Evolutionary conservation across 208 protist species (phyloP).

Genomic region (Wallacemonas sp.): DNA sequence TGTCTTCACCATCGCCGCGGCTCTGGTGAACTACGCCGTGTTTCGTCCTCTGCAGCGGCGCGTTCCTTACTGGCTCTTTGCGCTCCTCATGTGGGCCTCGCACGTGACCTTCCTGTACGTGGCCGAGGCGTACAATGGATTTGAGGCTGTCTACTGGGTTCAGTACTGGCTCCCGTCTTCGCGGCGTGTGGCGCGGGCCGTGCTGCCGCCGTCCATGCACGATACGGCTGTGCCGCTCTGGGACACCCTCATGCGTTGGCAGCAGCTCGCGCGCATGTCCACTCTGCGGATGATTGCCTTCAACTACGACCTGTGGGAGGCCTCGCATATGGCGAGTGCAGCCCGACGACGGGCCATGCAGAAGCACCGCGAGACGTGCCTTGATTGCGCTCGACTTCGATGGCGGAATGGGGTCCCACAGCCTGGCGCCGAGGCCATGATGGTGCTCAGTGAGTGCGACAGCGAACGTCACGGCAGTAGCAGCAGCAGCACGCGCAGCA

Average conservation of each 20-base stretch:
- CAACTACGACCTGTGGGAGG: constrained; percentile 63
- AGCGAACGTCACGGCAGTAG: not conserved
- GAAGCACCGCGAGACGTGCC: constrained; percentile 33
- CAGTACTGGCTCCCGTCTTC: constrained; percentile 23
- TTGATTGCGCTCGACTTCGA: constrained; percentile 42
- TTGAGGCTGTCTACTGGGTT: constrained; percentile 26
- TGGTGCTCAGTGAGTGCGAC: not conserved
- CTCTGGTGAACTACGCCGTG: constrained; percentile 39
- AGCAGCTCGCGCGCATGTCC: constrained; percentile 67
- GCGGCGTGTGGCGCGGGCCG: not conserved
- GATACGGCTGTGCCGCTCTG: constrained; percentile 11
- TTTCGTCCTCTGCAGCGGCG: constrained; percentile 38
- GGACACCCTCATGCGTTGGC: constrained; percentile 48
- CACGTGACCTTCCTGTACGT: constrained; percentile 47
- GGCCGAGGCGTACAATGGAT: constrained; percentile 27
- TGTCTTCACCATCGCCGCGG: constrained; percentile 29
- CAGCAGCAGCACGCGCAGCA: not conserved
- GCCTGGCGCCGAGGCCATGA: not conserved
- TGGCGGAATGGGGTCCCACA: not conserved
- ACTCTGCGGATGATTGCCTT: constrained; percentile 87
- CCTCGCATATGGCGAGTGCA: constrained; percentile 6
- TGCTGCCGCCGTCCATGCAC: constrained; percentile 10
- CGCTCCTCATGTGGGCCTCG: constrained; percentile 50
- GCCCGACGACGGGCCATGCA: constrained; percentile 26
- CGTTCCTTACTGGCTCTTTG: constrained; percentile 50